These are phyloP conservation scores for Monosporozyma yasuniensis DNA, from an alignment of 805 yeast genomes.

Conservation along the genomic window DNA sequence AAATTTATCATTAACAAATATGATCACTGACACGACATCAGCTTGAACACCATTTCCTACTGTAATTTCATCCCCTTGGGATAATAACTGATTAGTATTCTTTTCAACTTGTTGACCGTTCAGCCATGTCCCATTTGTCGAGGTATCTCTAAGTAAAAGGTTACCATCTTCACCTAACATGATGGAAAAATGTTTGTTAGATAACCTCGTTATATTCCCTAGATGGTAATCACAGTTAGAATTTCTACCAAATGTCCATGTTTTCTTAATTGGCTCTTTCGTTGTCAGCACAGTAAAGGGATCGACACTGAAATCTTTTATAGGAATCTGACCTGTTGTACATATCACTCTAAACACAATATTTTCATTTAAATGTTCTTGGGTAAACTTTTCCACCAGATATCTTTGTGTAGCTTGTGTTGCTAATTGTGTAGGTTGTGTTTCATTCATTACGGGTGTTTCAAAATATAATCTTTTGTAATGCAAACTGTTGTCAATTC, in stretches of 20 bases:
- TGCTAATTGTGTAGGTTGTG: constrained; percentile 38
- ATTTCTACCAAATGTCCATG: constrained; percentile 74
- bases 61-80: constrained; percentile 88
- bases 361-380: constrained; percentile 32
- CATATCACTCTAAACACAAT: constrained; percentile 52
- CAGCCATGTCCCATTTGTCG: constrained; percentile 89
- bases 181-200: constrained; percentile 65
- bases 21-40: constrained; percentile 49
- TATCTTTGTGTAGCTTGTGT: constrained; percentile 34
- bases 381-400: constrained; percentile 30
- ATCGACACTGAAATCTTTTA: constrained; percentile 37
- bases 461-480: neutral
- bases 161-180: constrained; percentile 55
- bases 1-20: constrained; percentile 34
- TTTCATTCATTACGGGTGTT: constrained; percentile 11
- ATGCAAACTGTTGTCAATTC: neutral
- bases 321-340: constrained; percentile 46
- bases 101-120: constrained; percentile 67
- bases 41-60: constrained; percentile 78
- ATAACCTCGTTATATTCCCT: constrained; percentile 54
- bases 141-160: constrained; percentile 46
- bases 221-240: constrained; percentile 51
- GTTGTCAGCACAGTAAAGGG: constrained; percentile 21
- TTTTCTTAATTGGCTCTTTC: constrained; percentile 26
- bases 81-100: constrained; percentile 68